phyloP scores from a whole-genome alignment of 2,329 filamentous ascomycete species.

The Ceratocystis huliohia region DNA sequence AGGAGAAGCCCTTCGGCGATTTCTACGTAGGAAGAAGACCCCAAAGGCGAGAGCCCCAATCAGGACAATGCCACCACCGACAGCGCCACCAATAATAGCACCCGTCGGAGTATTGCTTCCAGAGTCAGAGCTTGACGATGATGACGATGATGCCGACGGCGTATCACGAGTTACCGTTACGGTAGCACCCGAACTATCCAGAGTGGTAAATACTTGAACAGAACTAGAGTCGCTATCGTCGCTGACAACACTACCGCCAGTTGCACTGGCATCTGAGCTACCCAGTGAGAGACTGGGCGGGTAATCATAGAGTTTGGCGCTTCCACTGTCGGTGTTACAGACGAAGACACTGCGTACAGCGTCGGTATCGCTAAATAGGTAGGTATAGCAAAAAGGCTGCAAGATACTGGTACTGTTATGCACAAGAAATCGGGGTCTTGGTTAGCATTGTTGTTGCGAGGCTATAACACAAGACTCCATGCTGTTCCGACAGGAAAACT shows the following conservation, averaged over 20 bases:
- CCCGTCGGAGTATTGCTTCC: conserved; percentile 28
- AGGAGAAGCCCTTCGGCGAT: conserved; percentile 8
- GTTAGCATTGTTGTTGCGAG: background rate
- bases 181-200: background rate
- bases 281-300: conserved; percentile 23
- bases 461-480: no score
- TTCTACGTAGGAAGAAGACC: conserved; percentile 32
- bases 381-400: conserved; percentile 26
- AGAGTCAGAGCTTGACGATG: conserved; percentile 9
- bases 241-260: background rate
- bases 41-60: conserved; percentile 32
- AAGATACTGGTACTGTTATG: conserved; percentile 21
- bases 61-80: conserved; percentile 29
- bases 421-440: conserved; percentile 13
- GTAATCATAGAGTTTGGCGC: conserved; percentile 26
- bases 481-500: no score
- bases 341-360: conserved; percentile 23
- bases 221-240: conserved; percentile 14
- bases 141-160: background rate
- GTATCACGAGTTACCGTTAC: background rate
- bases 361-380: conserved; percentile 24
- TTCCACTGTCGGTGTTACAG: conserved; percentile 25
- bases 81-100: conserved; percentile 29
- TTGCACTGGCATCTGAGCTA: conserved; percentile 18
- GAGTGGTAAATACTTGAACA: conserved; percentile 17